Evolutionary conservation across 2,329 filamentous ascomycete species (phyloP), one percentile per base, ranked within the genome.

Genomic region (Penicillium fuscoglaucum): DNA sequence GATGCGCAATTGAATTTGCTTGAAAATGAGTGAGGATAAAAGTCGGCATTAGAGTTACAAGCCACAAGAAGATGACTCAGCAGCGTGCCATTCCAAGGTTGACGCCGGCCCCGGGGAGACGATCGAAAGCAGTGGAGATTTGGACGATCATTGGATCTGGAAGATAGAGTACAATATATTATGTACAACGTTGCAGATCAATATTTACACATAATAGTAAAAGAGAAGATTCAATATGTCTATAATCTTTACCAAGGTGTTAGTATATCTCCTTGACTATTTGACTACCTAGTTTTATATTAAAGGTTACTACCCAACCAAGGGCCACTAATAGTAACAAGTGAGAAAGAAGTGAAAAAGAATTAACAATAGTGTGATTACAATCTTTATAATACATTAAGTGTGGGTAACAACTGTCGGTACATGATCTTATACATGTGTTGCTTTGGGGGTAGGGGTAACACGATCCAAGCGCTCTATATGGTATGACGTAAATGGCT

Each of bases 1-100:
- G 55, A 47, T 54, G 50, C 37, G 37, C 50, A 47, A 52, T 48
- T 58, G 26, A 58, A 41, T 33, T 33, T 29, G 31, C 19, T 35
- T 9, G 46, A 45, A 45, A 45, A 21, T 52, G n/a, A 52, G 45
- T n/a, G 55, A 52, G 29, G 45, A 29, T 55, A 46, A 55, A 55
- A 55, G 52, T 55, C 33, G 29, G 15, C 24, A 39, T 55, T 55
- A 45, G 29, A 40, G 43, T 55, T 55, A n/a, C 52, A 31, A 54
- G 48, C 29, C 39, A 29, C 26, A 31, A 31, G 12, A 19, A 24
- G 58, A 35, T 61, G 59, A 59, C 17, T 61, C 33, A 61, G 51
- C 59, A 43, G 4, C 28, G 57, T 57, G 37, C 44, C 57, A 59
- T 59, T 48, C 13, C 7, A 26, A 12, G 6, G 6, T 26, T 24